Evolutionary conservation across 495 filamentous ascomycete species (phyloP).

Genomic region (Neohortaea acidophila): DNA sequence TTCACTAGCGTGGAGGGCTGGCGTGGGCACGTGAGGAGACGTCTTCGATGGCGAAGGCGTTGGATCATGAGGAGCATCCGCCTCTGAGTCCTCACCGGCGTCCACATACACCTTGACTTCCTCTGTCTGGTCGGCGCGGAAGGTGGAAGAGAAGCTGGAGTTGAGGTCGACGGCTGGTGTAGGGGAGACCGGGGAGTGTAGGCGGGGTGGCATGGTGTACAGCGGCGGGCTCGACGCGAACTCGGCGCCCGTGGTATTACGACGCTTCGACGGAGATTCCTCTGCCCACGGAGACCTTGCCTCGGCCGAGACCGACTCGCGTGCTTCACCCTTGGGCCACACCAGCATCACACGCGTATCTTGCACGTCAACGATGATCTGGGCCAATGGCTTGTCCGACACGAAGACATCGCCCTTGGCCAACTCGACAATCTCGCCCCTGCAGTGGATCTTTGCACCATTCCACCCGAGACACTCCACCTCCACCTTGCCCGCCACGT

Average conservation of each 20-base stretch:
- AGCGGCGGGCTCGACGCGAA: conserved; percentile 51
- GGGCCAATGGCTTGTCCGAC: conserved; percentile 73
- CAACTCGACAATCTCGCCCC: conserved; percentile 73
- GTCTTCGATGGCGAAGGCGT: conserved; percentile 8
- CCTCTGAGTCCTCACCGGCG: conserved; percentile 25
- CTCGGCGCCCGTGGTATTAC: conserved; percentile 22
- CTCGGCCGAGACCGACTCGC: conserved; percentile 44
- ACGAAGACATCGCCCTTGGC: conserved; percentile 78
- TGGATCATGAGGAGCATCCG: conserved; percentile 15
- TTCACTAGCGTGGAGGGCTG: neutral
- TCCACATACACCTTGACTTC: conserved; percentile 51
- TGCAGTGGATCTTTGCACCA: conserved; percentile 81
- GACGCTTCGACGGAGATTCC: conserved; percentile 32
- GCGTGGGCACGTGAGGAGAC: conserved; percentile 9
- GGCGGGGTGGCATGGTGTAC: conserved; percentile 37
- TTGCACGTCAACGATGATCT: conserved; percentile 93
- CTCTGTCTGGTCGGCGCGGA: conserved; percentile 32
- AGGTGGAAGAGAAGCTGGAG: conserved; percentile 26
- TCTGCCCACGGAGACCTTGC: conserved; percentile 53
- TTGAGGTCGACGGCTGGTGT: conserved; percentile 33
- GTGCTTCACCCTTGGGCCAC: conserved; percentile 59
- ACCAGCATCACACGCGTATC: conserved; percentile 75
- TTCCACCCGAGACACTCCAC: conserved; percentile 93
- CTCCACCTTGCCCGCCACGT: conserved; percentile 49
- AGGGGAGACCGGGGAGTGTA: conserved; percentile 59